Evolutionary conservation across 2,329 filamentous ascomycete species (phyloP).

Genomic region (Aspergillus latus): DNA sequence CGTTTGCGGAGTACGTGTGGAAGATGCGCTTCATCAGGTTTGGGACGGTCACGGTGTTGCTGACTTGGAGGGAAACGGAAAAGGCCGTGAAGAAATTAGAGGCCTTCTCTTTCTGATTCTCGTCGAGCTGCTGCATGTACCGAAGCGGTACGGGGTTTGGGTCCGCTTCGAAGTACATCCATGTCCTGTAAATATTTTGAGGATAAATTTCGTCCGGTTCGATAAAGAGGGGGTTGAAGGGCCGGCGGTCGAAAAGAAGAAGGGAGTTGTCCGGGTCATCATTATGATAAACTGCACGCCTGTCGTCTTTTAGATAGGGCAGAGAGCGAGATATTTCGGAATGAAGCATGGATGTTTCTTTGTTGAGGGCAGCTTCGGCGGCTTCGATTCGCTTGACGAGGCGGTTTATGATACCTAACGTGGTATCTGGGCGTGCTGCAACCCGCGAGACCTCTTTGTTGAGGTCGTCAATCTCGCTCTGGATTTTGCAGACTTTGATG

Average conservation of each 20-base stretch:
- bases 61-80: conserved; percentile 27
- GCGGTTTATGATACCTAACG: conserved; percentile 21
- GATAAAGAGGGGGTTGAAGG: conserved; percentile 67
- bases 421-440: conserved; percentile 25
- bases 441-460: conserved; percentile 25
- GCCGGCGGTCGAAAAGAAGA: conserved; percentile 68
- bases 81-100: conserved; percentile 28
- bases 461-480: conserved; percentile 31
- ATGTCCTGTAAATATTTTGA: conserved; percentile 35
- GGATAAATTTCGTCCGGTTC: conserved; percentile 66
- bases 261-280: conserved; percentile 49
- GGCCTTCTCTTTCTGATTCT: conserved; percentile 17
- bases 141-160: conserved; percentile 25
- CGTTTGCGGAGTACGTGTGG: conserved; percentile 29
- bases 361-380: conserved; percentile 10
- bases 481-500: conserved; percentile 14
- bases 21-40: conserved; percentile 34
- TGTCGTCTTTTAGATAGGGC: conserved; percentile 53
- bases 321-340: conserved; percentile 34
- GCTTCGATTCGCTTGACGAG: conserved; percentile 24
- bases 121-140: conserved; percentile 21
- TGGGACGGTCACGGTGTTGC: conserved; percentile 25
- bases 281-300: conserved; percentile 40
- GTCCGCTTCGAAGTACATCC: conserved; percentile 39
- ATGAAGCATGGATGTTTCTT: conserved; percentile 25